Evolutionary conservation across 345 rosid genomes (phyloP).

Genomic region (Clausena lansium): DNA sequence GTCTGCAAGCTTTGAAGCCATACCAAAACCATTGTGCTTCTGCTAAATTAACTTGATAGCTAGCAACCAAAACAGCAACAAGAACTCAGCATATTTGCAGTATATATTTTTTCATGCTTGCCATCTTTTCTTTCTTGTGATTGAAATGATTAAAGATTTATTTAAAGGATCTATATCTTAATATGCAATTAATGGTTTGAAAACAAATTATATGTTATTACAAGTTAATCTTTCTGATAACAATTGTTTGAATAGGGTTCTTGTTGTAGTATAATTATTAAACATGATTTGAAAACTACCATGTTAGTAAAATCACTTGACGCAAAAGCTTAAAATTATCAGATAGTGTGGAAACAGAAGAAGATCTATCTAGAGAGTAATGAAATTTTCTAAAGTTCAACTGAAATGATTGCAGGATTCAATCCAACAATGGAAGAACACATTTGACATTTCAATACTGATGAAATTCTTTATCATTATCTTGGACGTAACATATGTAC

Average conservation of each 20-base stretch:
- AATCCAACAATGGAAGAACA: no score
- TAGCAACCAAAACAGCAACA: background rate
- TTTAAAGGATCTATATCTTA: background rate
- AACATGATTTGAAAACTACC: no score
- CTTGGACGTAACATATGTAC: no score
- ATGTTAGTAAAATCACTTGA: background rate
- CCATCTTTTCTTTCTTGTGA: background rate
- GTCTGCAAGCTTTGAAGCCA: background rate
- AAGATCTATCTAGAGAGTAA: no score
- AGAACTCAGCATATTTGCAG: background rate
- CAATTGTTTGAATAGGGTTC: no score
- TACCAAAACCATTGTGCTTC: background rate
- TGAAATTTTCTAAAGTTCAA: no score
- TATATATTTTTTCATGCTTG: background rate
- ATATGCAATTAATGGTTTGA: background rate
- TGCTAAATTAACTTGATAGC: background rate
- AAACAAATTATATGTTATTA: background rate
- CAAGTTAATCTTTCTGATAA: no score
- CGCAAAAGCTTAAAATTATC: background rate
- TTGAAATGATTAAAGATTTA: background rate
- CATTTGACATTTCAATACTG: no score
- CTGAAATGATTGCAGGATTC: no score
- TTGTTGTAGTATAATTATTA: no score
- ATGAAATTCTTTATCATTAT: no score
- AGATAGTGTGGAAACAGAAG: no score